Percentiles rank a stretch among this genome's conserved stretches.
Conservation (phyloP, 306 rosid genomes). For the Corylus avellana region DNA sequence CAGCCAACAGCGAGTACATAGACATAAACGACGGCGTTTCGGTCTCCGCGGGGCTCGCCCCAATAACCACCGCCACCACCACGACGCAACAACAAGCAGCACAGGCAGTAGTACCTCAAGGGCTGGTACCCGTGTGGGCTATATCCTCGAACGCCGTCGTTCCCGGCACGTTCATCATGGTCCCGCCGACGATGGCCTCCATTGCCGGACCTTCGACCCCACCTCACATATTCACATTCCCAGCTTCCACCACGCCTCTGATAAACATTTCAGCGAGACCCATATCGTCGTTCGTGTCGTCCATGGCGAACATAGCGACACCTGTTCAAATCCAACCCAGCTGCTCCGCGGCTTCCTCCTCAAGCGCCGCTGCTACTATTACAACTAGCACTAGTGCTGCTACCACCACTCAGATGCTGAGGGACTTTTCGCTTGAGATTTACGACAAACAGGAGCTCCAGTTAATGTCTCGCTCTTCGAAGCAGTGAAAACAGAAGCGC, state of each 20-base stretch:
- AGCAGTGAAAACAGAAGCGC: slow-evolving; percentile 30
- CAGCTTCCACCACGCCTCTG: slow-evolving; percentile 20
- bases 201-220: slow-evolving; percentile 40
- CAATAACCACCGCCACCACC: slow-evolving; percentile 17
- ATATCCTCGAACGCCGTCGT: slow-evolving; percentile 55
- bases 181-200: slow-evolving; percentile 43
- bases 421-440: slow-evolving; percentile 72
- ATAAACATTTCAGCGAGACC: slow-evolving; percentile 42
- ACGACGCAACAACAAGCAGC: background rate
- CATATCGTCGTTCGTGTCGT: slow-evolving; percentile 61
- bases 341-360: slow-evolving; percentile 5
- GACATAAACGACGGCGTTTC: slow-evolving; percentile 61
- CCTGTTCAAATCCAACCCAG: slow-evolving; percentile 40
- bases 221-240: slow-evolving; percentile 59
- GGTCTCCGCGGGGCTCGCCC: slow-evolving; percentile 44
- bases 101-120: slow-evolving; percentile 42
- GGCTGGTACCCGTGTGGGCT: slow-evolving; percentile 75
- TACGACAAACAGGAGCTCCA: slow-evolving; percentile 72
- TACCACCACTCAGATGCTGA: slow-evolving; percentile 44
- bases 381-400: background rate
- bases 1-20: slow-evolving; percentile 46
- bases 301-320: slow-evolving; percentile 32
- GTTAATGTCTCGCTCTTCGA: slow-evolving; percentile 58
- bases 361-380: slow-evolving; percentile 5
- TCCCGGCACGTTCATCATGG: slow-evolving; percentile 54